Conservation (phyloP, 1,139 yeast species). For the Sugiyamaella xylanicola region DNA sequence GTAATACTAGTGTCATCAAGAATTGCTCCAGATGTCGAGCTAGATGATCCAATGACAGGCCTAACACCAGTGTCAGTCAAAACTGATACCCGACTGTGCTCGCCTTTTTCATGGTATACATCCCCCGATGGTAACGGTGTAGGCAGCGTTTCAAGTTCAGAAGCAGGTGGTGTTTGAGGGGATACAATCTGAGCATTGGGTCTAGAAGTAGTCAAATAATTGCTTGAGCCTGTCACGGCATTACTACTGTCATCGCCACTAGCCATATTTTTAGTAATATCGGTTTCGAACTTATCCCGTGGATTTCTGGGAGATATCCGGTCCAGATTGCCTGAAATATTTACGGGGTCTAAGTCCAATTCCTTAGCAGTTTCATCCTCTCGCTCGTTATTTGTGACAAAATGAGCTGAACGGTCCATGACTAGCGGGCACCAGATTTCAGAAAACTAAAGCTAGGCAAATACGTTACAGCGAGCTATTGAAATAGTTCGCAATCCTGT, state of each 20-base stretch:
- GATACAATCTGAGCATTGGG: not conserved
- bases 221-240: not conserved
- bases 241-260: not conserved
- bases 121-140: constrained; percentile 31
- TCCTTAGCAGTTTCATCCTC: not conserved
- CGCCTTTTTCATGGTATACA: constrained; percentile 21
- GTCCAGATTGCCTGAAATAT: not conserved
- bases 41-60: too few species aligned
- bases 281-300: not conserved
- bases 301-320: not conserved
- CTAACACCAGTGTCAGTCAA: too few species aligned
- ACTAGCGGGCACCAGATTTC: not conserved
- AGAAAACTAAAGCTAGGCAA: too few species aligned
- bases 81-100: not conserved
- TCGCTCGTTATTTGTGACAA: not conserved
- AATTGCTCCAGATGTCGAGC: not conserved
- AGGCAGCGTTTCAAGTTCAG: constrained; percentile 24
- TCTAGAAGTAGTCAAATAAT: not conserved
- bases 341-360: not conserved
- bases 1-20: too few species aligned
- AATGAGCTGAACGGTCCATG: not conserved
- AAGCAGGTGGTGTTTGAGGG: constrained; percentile 26
- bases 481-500: too few species aligned
- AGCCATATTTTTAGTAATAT: not conserved
- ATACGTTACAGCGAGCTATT: too few species aligned